Evolutionary conservation across 345 rosid genomes (phyloP).

Genomic region (Alliaria petiolata): DNA sequence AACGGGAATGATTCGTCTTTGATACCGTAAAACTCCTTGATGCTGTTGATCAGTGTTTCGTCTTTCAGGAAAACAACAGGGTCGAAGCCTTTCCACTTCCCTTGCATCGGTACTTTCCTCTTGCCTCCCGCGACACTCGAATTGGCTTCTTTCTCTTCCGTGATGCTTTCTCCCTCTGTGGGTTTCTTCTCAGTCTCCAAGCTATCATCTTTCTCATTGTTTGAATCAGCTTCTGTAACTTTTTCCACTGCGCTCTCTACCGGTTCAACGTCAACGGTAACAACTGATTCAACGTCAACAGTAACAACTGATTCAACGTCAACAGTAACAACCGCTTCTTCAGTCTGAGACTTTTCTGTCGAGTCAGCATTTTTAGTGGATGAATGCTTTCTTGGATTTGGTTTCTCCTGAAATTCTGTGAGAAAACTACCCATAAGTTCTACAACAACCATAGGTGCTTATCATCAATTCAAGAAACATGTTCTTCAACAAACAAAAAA

Average conservation of each 20-base stretch:
- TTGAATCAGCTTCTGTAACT: slow-evolving; percentile 33
- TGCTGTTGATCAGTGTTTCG: slow-evolving; percentile 55
- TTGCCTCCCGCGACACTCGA: slow-evolving; percentile 45
- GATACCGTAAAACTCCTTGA: slow-evolving; percentile 77
- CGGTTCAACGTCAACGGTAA: slow-evolving; percentile 34
- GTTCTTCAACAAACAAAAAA: neutral
- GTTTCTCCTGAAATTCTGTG: slow-evolving; percentile 50
- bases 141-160: slow-evolving; percentile 43
- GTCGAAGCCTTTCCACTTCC: slow-evolving; percentile 93
- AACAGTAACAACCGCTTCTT: slow-evolving; percentile 35
- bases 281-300: no score
- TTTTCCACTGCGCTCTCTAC: slow-evolving; percentile 36
- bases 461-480: neutral
- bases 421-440: neutral
- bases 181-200: slow-evolving; percentile 24
- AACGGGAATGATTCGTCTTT: slow-evolving; percentile 61
- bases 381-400: slow-evolving; percentile 15
- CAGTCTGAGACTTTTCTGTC: slow-evolving; percentile 29
- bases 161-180: slow-evolving; percentile 31
- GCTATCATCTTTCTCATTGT: slow-evolving; percentile 29
- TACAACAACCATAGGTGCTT: neutral
- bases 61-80: slow-evolving; percentile 83
- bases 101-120: slow-evolving; percentile 87
- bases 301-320: no score
- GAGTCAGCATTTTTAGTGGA: slow-evolving; percentile 28